A percentile compares a stretch with the other conserved stretches of the same genome.
These are phyloP conservation scores for Bothriochloa decipiens DNA, from an alignment of 176 grass and related monocot genomes.

Conservation along the genomic window DNA sequence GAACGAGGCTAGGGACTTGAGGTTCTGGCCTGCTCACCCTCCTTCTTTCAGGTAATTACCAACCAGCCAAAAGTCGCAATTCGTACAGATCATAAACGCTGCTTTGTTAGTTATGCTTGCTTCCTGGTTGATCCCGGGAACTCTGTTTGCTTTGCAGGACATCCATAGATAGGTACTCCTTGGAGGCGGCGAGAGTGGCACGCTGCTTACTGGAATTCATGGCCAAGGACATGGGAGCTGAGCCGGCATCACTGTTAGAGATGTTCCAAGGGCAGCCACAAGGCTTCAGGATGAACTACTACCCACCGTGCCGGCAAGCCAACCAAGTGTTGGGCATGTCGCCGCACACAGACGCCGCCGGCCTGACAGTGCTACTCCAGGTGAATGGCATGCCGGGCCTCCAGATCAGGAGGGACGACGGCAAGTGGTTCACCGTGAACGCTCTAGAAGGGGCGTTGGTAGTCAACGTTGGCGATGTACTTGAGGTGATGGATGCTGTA, in stretches of 20 bases:
- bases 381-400: constrained; percentile 49
- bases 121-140: not conserved
- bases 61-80: not conserved
- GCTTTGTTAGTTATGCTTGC: no score
- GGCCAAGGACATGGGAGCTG: constrained; percentile 49
- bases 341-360: constrained; percentile 52
- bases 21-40: constrained; percentile 45
- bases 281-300: constrained; percentile 60
- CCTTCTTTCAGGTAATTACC: constrained; percentile 29
- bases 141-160: constrained; percentile 22
- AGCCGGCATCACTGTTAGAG: constrained; percentile 31
- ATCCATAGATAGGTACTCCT: constrained; percentile 55
- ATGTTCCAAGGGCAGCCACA: constrained; percentile 48
- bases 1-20: constrained; percentile 34
- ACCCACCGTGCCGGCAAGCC: constrained; percentile 52
- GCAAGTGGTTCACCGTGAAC: constrained; percentile 51
- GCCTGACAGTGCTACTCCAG: constrained; percentile 55
- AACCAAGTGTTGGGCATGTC: constrained; percentile 56
- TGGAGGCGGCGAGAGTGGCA: constrained; percentile 41
- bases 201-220: constrained; percentile 46
- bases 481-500: constrained; percentile 43
- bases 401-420: constrained; percentile 58
- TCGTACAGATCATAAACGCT: not conserved
- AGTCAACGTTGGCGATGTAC: constrained; percentile 52
- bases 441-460: constrained; percentile 46